Percentiles rank a stretch among this genome's conserved stretches.
These are phyloP conservation scores for Tetraselmis chui DNA, from an alignment of 139 green algal genomes.

Conservation along the genomic window DNA sequence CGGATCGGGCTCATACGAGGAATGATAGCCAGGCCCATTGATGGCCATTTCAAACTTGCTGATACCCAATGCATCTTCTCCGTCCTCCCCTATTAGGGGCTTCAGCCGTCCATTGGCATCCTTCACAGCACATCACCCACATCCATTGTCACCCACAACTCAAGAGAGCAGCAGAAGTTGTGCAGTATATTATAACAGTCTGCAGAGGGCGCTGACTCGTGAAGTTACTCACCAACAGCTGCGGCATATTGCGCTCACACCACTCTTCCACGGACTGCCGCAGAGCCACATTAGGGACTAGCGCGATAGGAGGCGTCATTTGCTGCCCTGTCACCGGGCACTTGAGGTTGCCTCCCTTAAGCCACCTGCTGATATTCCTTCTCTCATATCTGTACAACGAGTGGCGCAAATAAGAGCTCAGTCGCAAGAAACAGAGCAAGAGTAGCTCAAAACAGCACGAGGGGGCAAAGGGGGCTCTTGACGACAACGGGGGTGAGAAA, in stretches of 20 bases:
- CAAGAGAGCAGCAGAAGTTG: too few species aligned
- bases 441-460: too few species aligned
- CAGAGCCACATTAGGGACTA: conserved; percentile 43
- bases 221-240: conserved; percentile 53
- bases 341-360: conserved; percentile 28
- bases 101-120: background rate
- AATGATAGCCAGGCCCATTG: background rate
- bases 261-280: conserved; percentile 45
- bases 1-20: background rate
- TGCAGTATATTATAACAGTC: too few species aligned
- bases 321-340: conserved; percentile 42
- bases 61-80: background rate
- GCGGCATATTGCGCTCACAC: conserved; percentile 32
- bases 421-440: too few species aligned
- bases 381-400: conserved; percentile 46
- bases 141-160: too few species aligned
- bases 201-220: too few species aligned
- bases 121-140: too few species aligned
- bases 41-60: background rate
- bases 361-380: conserved; percentile 36
- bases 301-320: conserved; percentile 30
- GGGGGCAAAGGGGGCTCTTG: too few species aligned
- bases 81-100: background rate
- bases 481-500: too few species aligned
- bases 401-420: too few species aligned